phyloP scores from a whole-genome alignment of 768 basidiomycete genomes.

The Xerocomus brunneocitrinus region DNA sequence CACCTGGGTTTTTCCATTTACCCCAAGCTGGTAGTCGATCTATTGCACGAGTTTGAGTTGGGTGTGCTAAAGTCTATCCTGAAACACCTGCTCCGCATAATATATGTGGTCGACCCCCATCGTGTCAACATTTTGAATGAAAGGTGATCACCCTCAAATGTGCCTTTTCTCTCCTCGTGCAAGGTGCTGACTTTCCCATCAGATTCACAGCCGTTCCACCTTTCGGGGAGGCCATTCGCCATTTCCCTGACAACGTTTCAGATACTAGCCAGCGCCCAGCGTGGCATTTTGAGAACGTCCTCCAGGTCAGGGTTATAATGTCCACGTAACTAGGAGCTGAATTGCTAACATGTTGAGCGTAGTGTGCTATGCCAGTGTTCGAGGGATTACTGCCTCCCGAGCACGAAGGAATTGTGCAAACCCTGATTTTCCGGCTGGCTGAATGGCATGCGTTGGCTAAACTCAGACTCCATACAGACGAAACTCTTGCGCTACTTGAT shows the following conservation, averaged over 20 bases:
- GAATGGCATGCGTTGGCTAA: slow-evolving; percentile 17
- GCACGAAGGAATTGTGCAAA: slow-evolving; percentile 19
- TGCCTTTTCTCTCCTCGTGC: too few relatives aligned
- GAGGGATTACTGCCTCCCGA: slow-evolving; percentile 33
- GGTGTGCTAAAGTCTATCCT: not conserved
- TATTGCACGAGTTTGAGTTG: slow-evolving; percentile 1
- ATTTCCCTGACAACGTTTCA: slow-evolving; percentile 33
- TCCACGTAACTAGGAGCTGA: not conserved
- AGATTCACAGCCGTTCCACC: not conserved
- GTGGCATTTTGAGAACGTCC: slow-evolving; percentile 8
- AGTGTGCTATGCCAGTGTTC: slow-evolving; percentile 38
- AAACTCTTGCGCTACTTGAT: not conserved
- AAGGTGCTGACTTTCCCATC: too few relatives aligned
- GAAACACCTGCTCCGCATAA: not conserved
- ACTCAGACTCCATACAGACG: not conserved
- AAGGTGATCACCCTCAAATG: not conserved
- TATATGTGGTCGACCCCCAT: not conserved
- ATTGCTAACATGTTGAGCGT: not conserved
- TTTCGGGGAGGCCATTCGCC: slow-evolving; percentile 28
- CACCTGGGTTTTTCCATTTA: not conserved
- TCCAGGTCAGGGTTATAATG: slow-evolving; percentile 6
- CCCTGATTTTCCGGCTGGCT: slow-evolving; percentile 18
- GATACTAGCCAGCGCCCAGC: slow-evolving; percentile 33
- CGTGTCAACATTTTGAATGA: not conserved
- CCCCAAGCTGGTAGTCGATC: not conserved